Evolutionary conservation across 495 filamentous ascomycete species (phyloP).

Genomic region (Penicillium subrubescens): DNA sequence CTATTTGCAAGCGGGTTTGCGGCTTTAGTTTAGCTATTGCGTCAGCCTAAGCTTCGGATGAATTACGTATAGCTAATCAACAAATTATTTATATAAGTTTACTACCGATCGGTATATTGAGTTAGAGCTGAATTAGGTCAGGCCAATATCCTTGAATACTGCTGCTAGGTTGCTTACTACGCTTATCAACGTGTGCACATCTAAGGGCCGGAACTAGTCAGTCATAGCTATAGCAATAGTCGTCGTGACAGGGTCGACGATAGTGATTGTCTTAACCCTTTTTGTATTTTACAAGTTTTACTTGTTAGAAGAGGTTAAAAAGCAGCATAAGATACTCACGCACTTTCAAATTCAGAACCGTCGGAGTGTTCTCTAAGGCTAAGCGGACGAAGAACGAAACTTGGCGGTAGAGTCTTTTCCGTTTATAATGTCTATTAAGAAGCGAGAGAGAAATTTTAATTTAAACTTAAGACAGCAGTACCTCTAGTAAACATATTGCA

Average conservation of each 20-base stretch:
- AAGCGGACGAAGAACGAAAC: no score
- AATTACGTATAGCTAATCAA: constrained; percentile 34
- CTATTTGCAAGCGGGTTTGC: constrained; percentile 20
- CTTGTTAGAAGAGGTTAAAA: no score
- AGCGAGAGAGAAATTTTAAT: no score
- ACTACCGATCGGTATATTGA: not conserved
- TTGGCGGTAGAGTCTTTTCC: no score
- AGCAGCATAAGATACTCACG: no score
- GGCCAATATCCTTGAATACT: constrained; percentile 17
- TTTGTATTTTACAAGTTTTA: constrained; percentile 7
- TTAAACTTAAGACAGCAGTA: no score
- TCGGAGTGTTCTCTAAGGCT: no score
- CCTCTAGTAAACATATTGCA: no score
- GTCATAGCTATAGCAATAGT: constrained; percentile 18
- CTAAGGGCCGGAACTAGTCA: constrained; percentile 14
- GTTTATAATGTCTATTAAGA: no score
- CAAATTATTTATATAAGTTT: not conserved
- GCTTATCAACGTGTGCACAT: constrained; percentile 18
- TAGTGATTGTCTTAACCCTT: constrained; percentile 3
- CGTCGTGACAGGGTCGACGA: constrained; percentile 12
- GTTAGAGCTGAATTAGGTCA: no score
- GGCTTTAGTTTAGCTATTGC: constrained; percentile 18
- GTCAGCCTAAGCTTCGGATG: constrained; percentile 15
- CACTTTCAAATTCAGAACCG: no score
- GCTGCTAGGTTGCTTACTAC: constrained; percentile 21